Evolutionary conservation across 768 basidiomycete species (phyloP).

Genomic region (Tulasnella sp.): DNA sequence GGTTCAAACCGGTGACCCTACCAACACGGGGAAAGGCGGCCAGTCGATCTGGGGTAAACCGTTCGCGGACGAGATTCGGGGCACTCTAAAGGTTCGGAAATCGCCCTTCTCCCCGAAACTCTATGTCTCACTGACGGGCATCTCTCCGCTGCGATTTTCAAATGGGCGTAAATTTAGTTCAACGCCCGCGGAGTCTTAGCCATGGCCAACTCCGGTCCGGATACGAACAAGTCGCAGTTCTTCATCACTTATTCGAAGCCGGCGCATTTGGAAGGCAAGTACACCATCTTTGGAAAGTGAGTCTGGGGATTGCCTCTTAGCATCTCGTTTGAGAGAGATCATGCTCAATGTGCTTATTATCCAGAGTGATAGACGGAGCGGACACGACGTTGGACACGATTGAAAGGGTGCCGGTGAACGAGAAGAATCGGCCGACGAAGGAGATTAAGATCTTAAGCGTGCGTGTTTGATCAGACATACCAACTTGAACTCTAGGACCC

Average conservation of each 20-base stretch:
- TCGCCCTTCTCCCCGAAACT: too few species aligned
- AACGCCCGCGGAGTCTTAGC: slow-evolving; percentile 90
- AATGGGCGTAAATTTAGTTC: slow-evolving; percentile 44
- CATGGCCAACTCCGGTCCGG: slow-evolving; percentile 94
- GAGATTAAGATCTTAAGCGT: slow-evolving; percentile 80
- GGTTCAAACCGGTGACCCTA: slow-evolving; percentile 85
- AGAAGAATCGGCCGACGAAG: slow-evolving; percentile 76
- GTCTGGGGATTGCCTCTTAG: slow-evolving; percentile 10
- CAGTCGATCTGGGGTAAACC: slow-evolving; percentile 94
- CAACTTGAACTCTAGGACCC: not conserved
- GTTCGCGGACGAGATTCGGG: slow-evolving; percentile 84
- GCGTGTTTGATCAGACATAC: slow-evolving; percentile 22
- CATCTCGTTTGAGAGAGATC: too few species aligned
- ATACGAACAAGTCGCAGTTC: slow-evolving; percentile 73
- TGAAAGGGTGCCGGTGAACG: slow-evolving; percentile 82
- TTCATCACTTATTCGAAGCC: slow-evolving; percentile 83
- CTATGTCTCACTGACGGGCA: too few species aligned
- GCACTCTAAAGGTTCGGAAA: slow-evolving; percentile 71
- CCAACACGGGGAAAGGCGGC: slow-evolving; percentile 88
- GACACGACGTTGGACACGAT: slow-evolving; percentile 90
- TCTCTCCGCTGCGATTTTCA: not conserved
- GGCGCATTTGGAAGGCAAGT: slow-evolving; percentile 82
- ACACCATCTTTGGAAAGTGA: slow-evolving; percentile 78
- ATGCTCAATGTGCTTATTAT: not conserved
- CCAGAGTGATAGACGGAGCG: slow-evolving; percentile 86